Percentiles rank a stretch among this genome's conserved stretches.
phyloP scores from a whole-genome alignment of 176 grass and related monocot species.

The Oryza meridionalis region DNA sequence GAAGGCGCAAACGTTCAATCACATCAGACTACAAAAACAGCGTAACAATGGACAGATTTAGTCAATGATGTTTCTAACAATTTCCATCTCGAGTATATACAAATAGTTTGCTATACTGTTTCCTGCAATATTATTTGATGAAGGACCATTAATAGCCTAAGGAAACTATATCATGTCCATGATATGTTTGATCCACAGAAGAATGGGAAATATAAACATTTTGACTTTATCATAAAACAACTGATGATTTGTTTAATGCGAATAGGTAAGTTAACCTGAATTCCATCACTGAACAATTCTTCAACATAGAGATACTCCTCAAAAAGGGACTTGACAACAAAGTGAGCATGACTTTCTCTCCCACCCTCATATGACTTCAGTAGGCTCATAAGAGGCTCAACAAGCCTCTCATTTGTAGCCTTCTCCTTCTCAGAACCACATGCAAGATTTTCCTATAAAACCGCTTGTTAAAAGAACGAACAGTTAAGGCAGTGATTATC shows the following conservation, averaged over 20 bases:
- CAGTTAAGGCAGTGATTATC: background rate
- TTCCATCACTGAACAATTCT: constrained; percentile 90
- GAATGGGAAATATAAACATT: background rate
- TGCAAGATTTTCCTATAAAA: constrained; percentile 64
- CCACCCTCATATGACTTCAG: constrained; percentile 95
- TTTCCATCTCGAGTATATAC: background rate
- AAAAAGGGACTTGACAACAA: constrained; percentile 85
- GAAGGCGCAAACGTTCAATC: constrained; percentile 78
- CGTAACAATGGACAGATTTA: background rate
- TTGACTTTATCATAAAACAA: constrained; percentile 24
- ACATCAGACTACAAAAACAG: constrained; percentile 72
- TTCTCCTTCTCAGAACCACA: constrained; percentile 75
- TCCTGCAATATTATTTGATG: background rate
- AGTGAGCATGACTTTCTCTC: constrained; percentile 85
- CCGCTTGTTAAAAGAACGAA: constrained; percentile 34
- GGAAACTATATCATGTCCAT: constrained; percentile 7
- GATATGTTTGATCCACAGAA: background rate
- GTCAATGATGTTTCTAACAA: background rate
- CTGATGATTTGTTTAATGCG: background rate
- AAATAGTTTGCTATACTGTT: constrained; percentile 10
- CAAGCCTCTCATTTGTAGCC: constrained; percentile 83
- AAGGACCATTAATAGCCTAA: background rate
- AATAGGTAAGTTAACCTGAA: constrained; percentile 62
- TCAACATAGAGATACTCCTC: constrained; percentile 88
- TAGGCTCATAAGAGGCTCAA: constrained; percentile 77